Percentiles rank a stretch among this genome's conserved stretches.
Evolutionary conservation across 2,329 filamentous ascomycete genomes (phyloP).

Genomic region (Epichloe amarillans): DNA sequence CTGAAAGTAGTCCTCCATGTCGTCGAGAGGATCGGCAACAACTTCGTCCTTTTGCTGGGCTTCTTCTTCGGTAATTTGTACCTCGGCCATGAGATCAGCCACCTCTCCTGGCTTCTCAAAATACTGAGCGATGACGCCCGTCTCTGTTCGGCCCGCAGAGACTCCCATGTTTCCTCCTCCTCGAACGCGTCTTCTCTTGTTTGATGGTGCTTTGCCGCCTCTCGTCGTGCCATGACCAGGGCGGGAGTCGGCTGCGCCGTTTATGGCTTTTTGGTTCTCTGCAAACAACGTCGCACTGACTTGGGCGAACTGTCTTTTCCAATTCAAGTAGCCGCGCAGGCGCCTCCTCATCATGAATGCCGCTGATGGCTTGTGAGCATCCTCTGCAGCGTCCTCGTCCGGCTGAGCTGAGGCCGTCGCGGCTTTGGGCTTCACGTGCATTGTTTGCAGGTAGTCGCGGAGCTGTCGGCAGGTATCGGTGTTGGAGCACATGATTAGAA

Average conservation of each 20-base stretch:
- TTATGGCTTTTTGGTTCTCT: conserved; percentile 66
- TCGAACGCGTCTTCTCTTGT: conserved; percentile 74
- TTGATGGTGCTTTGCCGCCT: conserved; percentile 53
- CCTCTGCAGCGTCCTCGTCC: conserved; percentile 32
- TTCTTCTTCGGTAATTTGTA: conserved; percentile 69
- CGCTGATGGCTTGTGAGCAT: conserved; percentile 54
- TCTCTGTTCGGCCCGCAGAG: conserved; percentile 50
- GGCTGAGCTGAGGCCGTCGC: conserved; percentile 19
- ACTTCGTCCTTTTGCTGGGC: conserved; percentile 64
- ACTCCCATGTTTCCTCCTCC: conserved; percentile 56
- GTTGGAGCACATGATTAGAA: conserved; percentile 91
- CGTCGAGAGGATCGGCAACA: conserved; percentile 61
- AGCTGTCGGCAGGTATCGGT: conserved; percentile 76
- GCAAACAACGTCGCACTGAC: conserved; percentile 68
- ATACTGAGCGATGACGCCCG: conserved; percentile 60
- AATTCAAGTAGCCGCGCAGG: conserved; percentile 72
- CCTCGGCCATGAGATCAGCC: conserved; percentile 66
- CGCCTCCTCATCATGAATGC: conserved; percentile 83
- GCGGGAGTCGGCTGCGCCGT: conserved; percentile 48
- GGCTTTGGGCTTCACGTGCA: conserved; percentile 55
- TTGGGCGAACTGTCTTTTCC: conserved; percentile 81
- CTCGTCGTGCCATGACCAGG: conserved; percentile 32
- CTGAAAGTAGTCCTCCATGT: conserved; percentile 87
- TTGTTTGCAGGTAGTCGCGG: conserved; percentile 80
- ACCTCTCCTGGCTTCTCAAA: conserved; percentile 78